Base-by-base conservation (phyloP, 2,329 filamentous ascomycete genomes). In the Didymella exigua region DNA sequence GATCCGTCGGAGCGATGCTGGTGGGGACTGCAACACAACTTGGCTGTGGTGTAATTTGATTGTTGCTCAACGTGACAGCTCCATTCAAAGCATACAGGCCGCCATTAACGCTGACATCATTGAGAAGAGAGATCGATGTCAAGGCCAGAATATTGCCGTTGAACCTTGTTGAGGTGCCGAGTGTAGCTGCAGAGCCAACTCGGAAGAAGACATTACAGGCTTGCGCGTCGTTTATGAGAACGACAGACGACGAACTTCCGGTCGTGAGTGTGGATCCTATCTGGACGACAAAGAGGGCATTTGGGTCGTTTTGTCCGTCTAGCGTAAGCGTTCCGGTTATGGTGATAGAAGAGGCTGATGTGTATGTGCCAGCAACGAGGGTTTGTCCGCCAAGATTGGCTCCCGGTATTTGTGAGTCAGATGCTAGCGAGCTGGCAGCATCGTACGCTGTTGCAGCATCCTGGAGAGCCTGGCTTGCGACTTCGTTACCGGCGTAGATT, bases 141-240 rank as follows among this genome's bases (percentile, higher is more conserved):
- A 24, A n/a, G 21, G 58, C 55, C 10, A 61, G 34, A 10, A 61
- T 56, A 18, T 47, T 56, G 4, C 58, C 58, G 31, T 16, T 36
- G 26, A 61, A 61, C 10, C 11, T 27, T 4, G 54, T 56, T n/a
- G 34, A 26, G 2, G 34, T 46, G 16, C 58, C 58, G 2, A 61
- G 48, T 16, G 55, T 58, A 19, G 58, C 58, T 11, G 54, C 54
- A 30, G 45, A 48, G 1, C 58, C 51, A 29, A 61, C 42, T 21
- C 54, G 48, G 37, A 49, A 61, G 42, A 45, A 56, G 3, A 61
- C 55, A n/a, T 61, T 61, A 26, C 54, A 61, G 9, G 55, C 51
- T 37, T 31, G 58, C 10, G 58, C 58, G 19, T 55, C 58, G 19
- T 61, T 58, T 41, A 56, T 33, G 7, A 61, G 51, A 2, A 53